Base-by-base conservation (phyloP, 805 yeast genomes). In the Wickerhamiella vanderwaltii region DNA sequence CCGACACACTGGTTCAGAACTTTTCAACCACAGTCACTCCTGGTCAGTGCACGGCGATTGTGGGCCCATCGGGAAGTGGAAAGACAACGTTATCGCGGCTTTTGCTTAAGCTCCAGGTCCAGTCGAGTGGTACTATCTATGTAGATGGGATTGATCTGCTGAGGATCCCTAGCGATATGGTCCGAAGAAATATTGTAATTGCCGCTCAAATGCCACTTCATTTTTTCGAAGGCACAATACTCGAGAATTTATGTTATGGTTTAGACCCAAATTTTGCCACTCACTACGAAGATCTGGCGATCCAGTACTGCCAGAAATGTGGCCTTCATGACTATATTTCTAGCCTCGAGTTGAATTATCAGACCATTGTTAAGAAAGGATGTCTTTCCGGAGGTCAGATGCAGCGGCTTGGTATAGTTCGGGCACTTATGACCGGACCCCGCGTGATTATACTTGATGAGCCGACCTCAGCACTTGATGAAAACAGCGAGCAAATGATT, bases 11-110 rank as follows among this genome's bases (percentile, higher is more conserved):
- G 3, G 63, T 79, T 24, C 58, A 62, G 1, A 51, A 67, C 23
- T 50, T 81, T 5, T 57, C 59, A 7, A 60, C 79, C 24, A 32
- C 45, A 0, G 55, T 87, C 1, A 22, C 52, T 0, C 51, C 61
- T 9, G 71, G 73, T 15, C 72, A 74, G 43, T 63, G 72, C 0
- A 64, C 80, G 16, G 91, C 83, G 0, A 58, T 91, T 1, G 73
- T 78, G 3, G 99, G 98, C 0, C 75, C 72, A 26, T 83, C 96
- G 1, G 99, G 99, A 0, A 71, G 79, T 11, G 99, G 99, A 0
- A 91, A 91, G 58, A 80, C 95, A 0, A 85, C 97, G 0, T 47
- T 88, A 1, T 60, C 75, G 0, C 63, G 68, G 1, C 50, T 87
- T 9, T 48, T 87, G 0, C 58, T 76, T 1, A 63, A 79, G 38